Evolutionary conservation across 2,329 filamentous ascomycete species (phyloP), one percentile per base, ranked within the genome.

Genomic region (Colletotrichum sidae): DNA sequence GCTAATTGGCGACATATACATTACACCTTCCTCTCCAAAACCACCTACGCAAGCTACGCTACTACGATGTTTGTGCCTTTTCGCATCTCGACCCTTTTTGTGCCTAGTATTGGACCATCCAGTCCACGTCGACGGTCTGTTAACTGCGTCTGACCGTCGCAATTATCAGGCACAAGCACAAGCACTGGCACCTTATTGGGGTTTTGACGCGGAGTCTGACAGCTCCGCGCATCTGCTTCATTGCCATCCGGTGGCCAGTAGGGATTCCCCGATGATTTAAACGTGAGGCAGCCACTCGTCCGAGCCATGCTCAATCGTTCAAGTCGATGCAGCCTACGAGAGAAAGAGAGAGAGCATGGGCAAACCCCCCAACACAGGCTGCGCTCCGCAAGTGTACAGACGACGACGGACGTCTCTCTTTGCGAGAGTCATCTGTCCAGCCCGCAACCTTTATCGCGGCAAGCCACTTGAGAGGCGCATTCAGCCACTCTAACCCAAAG

Each of bases 41-140:
- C 4, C 25, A 25, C 25, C 25, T 25, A 25, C 3, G 25, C 25
- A 25, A 25, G 25, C 25, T 25, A 25, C 25, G 25, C 25, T 25
- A 25, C 25, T 25, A 5, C 25, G 25, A 25, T 52, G 8, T 17
- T 39, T 38, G 54, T 25, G 13, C 15, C 42, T 47, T 3, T 52
- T 65, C 62, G 62, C 62, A 25, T 52, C 46, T 45, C 17, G 17
- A 39, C 33, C 63, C 59, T 49, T 10, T 44, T 66, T 38, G 37
- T 47, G 63, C 47, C 37, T 49, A 57, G 58, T 62, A 47, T 41
- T 47, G 34, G 25, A 53, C 17, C 15, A n/a, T 37, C 9, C 8
- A 49, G 41, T 42, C 46, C 55, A 34, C 38, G 13, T 4, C 12
- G 33, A 34, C 12, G 17, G 33, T 37, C 35, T 25, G 39, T 25